Base-by-base conservation (phyloP, 2,329 filamentous ascomycete species). In the Aspergillus novofumigatus region DNA sequence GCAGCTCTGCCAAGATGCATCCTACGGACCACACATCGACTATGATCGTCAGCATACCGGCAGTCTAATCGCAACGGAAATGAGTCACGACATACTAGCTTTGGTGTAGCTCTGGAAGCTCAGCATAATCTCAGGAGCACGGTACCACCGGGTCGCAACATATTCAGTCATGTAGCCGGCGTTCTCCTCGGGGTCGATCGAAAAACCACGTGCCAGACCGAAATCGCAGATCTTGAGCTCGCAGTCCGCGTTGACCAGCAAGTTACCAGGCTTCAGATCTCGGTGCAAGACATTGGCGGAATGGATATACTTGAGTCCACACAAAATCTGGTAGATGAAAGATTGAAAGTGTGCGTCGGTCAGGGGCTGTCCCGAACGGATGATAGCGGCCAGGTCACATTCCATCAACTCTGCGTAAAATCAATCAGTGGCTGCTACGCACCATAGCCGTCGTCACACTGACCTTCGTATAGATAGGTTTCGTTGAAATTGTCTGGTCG, bases 51-150 rank as follows among this genome's bases (percentile, higher is more conserved):
- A 55, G 45, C 26, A 59, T 49, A 59, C 6, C 38, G 49, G 47
- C 44, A 38, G 8, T 49, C 44, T 49, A 44, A 50, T 8, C 44
- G n/a, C 28, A 23, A 62, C 52, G 29, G 44, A 56, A 42, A 23
- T 44, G 35, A 35, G 17, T 10, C 4, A 8, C 3, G 9, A 93
- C 92, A 56, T 86, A 97, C 94, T 99, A 67, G 94, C 94, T 91
- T 99, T 99, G 69, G 94, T 99, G 78, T 99, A 99, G 80, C 92
- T 97, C 78, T 97, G 93, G 85, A 99, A 99, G 81, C 92, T 97
- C 76, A 99, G 81, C 94, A 99, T 99, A 68, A 99, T 99, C 77
- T 99, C 94, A 4, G 94, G 94, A 3, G 94, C 94, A 78, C 94
- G 89, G 77, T 99, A 99, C 94, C 94, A 99, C 80, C 94, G 85